Percentiles rank a stretch among this genome's conserved stretches.
These are phyloP conservation scores for Suillus weaverae DNA, from an alignment of 768 basidiomycete genomes.

Conservation along the genomic window DNA sequence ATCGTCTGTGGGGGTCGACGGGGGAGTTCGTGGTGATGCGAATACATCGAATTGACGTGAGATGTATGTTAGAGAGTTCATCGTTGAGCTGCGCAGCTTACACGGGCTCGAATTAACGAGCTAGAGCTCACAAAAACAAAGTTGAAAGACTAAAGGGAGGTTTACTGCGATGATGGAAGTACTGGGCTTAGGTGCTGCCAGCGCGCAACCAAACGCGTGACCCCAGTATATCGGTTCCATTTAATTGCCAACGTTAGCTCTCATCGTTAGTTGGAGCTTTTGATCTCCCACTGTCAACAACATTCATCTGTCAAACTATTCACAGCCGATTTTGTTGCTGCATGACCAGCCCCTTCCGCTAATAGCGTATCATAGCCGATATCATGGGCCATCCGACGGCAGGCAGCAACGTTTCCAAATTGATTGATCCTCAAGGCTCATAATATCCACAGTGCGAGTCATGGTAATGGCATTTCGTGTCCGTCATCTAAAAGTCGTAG, in stretches of 20 bases:
- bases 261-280: neutral
- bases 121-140: neutral
- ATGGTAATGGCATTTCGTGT: slow-evolving; percentile 2
- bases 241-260: neutral
- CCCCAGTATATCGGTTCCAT: neutral
- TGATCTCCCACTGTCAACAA: neutral
- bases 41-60: slow-evolving; percentile 82
- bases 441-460: neutral
- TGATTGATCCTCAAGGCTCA: slow-evolving; percentile 4
- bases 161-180: neutral
- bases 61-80: slow-evolving; percentile 83
- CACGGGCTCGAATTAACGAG: slow-evolving; percentile 8
- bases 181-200: slow-evolving; percentile 1
- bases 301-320: neutral
- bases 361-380: neutral
- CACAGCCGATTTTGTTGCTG: neutral
- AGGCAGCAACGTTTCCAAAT: slow-evolving; percentile 3
- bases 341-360: neutral
- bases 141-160: neutral
- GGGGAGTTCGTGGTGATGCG: slow-evolving; percentile 58
- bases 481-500: neutral
- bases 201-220: slow-evolving; percentile 10
- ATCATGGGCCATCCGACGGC: neutral
- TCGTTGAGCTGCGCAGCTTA: slow-evolving; percentile 26
- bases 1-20: slow-evolving; percentile 52